Conservation (phyloP, 2,329 filamentous ascomycete species). For the Penicillium sp. region DNA sequence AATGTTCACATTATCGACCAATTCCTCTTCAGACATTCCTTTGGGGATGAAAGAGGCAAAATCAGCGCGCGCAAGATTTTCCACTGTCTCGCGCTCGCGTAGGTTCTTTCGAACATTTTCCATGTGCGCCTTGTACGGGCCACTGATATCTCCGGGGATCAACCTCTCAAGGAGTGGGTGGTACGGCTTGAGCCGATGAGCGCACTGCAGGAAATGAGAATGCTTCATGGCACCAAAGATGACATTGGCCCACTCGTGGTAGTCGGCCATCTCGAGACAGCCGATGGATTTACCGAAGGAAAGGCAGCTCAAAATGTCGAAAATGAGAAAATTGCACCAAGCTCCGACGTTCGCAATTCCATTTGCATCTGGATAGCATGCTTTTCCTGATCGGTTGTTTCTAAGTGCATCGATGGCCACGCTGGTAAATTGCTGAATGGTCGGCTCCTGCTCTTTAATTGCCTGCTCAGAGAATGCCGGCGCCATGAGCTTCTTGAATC, state of each 20-base stretch:
- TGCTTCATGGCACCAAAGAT: not conserved
- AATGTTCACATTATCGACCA: conserved; percentile 6
- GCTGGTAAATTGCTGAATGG: not conserved
- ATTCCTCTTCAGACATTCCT: conserved; percentile 4
- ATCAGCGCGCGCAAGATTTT: not conserved
- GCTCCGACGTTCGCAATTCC: not conserved
- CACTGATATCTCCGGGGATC: not conserved
- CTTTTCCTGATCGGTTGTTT: not conserved
- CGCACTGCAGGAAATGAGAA: not conserved
- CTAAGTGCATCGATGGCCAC: not conserved
- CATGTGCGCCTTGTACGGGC: no score
- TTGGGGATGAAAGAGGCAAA: not conserved
- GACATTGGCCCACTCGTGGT: not conserved
- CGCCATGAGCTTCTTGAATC: not conserved
- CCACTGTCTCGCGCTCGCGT: not conserved
- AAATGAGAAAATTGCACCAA: not conserved
- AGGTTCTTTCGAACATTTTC: not conserved
- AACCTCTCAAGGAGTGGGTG: not conserved
- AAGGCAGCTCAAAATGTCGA: not conserved
- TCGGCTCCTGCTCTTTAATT: not conserved
- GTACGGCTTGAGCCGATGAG: not conserved
- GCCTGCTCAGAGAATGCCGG: not conserved
- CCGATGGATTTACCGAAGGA: not conserved
- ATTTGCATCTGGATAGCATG: not conserved
- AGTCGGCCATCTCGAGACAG: not conserved